Conservation (phyloP, 2,329 filamentous ascomycete species). For the Westerdykella sp. region DNA sequence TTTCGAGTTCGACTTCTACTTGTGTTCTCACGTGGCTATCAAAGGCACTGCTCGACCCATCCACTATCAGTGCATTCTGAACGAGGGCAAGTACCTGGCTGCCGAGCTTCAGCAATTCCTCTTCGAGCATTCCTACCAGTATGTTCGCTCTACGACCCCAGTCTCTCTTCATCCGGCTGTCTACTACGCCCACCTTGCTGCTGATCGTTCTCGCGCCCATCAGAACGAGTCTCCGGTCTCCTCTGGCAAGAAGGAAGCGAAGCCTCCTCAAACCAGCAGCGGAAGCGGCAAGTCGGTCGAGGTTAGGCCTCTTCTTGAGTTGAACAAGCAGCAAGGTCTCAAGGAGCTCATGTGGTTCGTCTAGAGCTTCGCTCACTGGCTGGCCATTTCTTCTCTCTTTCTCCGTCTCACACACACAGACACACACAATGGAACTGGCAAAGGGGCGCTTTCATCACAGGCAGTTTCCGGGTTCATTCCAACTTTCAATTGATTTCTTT, state of each 20-base stretch:
- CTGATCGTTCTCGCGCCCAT: conserved; percentile 71
- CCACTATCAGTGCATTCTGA: conserved; percentile 82
- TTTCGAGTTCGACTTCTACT: conserved; percentile 81
- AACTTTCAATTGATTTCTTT: no score
- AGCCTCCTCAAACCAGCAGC: conserved; percentile 21
- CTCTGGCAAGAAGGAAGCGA: conserved; percentile 35
- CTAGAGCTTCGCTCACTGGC: conserved; percentile 17
- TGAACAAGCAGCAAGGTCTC: conserved; percentile 38
- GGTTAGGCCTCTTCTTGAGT: conserved; percentile 36
- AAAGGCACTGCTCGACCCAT: conserved; percentile 91
- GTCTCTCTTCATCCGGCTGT: conserved; percentile 84
- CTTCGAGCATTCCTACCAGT: conserved; percentile 93
- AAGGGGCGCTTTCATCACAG: no score
- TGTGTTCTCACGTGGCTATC: conserved; percentile 68
- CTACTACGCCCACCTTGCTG: conserved; percentile 92
- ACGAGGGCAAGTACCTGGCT: conserved; percentile 64
- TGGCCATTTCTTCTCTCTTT: no score
- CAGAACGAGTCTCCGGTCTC: conserved; percentile 46
- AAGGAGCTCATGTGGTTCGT: conserved; percentile 47
- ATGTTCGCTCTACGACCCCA: conserved; percentile 83
- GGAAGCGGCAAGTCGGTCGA: conserved; percentile 28
- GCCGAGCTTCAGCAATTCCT: conserved; percentile 79
- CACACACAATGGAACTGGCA: no score
- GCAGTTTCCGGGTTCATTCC: no score
- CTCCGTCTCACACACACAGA: no score